phyloP scores from a whole-genome alignment of 352 stramenopile genomes.

The Phytopythium kandeliae region DNA sequence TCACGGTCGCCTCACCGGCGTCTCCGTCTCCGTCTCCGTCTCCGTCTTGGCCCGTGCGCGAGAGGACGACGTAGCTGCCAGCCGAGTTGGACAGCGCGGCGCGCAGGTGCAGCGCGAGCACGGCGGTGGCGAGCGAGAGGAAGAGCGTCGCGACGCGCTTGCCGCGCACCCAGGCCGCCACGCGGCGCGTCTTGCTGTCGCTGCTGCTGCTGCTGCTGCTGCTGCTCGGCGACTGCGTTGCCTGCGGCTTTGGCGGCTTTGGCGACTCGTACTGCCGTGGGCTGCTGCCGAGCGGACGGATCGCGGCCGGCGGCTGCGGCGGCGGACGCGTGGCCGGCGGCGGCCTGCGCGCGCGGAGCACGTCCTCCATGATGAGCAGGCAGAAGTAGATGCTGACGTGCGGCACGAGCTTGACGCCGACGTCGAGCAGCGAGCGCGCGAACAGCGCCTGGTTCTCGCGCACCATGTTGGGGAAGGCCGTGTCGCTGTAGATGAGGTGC shows the following conservation, averaged over 20 bases:
- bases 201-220: too few species aligned
- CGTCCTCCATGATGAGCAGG: conserved; percentile 15
- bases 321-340: too few species aligned
- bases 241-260: too few species aligned
- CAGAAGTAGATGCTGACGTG: conserved; percentile 31
- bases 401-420: conserved; percentile 21
- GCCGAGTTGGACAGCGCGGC: not conserved
- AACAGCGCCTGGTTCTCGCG: conserved; percentile 39
- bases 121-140: not conserved
- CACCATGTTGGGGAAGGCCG: conserved; percentile 34
- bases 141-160: not conserved
- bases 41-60: too few species aligned
- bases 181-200: too few species aligned
- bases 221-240: too few species aligned
- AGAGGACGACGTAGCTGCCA: not conserved
- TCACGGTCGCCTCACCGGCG: not conserved
- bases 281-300: not conserved
- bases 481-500: conserved; percentile 31
- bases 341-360: conserved; percentile 5
- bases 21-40: not conserved
- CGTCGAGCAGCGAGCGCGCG: conserved; percentile 17
- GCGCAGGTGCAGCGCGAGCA: not conserved
- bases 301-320: not conserved
- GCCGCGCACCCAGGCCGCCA: too few species aligned
- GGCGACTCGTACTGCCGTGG: too few species aligned